Evolutionary conservation across 2,329 filamentous ascomycete genomes (phyloP).

Genomic region (Colletotrichum filicis): DNA sequence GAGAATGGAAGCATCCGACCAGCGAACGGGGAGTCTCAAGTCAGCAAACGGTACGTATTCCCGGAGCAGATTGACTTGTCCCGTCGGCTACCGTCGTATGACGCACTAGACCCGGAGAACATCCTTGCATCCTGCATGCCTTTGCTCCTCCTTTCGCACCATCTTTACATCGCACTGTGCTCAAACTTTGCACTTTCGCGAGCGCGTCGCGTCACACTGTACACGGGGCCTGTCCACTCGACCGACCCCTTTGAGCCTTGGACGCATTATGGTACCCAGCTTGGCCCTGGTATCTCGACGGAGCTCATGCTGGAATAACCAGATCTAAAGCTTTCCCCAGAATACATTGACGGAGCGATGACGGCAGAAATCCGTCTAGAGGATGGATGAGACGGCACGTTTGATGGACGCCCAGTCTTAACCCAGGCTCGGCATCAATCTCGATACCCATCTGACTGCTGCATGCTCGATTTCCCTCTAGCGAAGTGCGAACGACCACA

Average conservation of each 20-base stretch:
- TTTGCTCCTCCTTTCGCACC: background rate
- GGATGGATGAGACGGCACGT: constrained; percentile 9
- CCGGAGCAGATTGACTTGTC: background rate
- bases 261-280: constrained; percentile 3
- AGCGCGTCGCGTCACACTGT: constrained; percentile 17
- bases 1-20: background rate
- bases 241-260: background rate
- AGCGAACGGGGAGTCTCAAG: background rate
- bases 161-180: constrained; percentile 15
- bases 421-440: background rate
- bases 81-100: constrained; percentile 29
- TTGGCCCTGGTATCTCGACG: background rate
- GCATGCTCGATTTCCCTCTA: background rate
- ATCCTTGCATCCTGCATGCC: constrained; percentile 2
- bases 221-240: background rate
- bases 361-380: background rate
- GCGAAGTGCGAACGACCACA: background rate
- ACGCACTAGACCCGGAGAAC: constrained; percentile 27
- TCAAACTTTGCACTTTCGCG: constrained; percentile 18
- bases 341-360: constrained; percentile 19
- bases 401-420: background rate
- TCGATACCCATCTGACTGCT: background rate
- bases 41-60: constrained; percentile 12
- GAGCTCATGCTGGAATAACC: background rate
- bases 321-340: background rate